Evolutionary conservation across 1,284 basidiomycete genomes (phyloP).

Genomic region (Puccinia polysora): DNA sequence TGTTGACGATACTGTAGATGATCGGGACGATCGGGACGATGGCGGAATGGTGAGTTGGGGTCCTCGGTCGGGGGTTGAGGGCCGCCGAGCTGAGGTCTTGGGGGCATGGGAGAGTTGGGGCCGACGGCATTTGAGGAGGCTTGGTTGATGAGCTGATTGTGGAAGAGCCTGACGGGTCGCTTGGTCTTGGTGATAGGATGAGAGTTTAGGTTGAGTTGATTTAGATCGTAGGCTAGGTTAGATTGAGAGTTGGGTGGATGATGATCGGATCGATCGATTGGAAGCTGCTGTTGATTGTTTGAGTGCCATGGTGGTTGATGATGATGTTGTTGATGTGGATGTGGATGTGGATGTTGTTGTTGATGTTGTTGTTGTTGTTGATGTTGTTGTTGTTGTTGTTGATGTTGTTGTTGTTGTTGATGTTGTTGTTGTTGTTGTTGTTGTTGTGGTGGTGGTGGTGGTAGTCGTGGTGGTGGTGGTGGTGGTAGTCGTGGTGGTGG

Average conservation of each 20-base stretch:
- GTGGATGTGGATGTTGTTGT: not conserved
- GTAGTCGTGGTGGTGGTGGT: no score
- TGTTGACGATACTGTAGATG: constrained; percentile 35
- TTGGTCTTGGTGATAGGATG: constrained; percentile 47
- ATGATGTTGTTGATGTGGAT: constrained; percentile 17
- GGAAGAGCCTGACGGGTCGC: constrained; percentile 52
- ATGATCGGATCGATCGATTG: not conserved
- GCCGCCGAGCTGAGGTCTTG: constrained; percentile 1
- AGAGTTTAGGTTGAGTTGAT: not conserved
- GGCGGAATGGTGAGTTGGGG: constrained; percentile 6
- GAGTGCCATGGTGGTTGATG: not conserved
- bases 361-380: constrained; percentile 24
- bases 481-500: no score
- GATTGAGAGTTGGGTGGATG: not conserved
- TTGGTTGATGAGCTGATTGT: constrained; percentile 43
- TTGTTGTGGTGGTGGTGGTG: no score
- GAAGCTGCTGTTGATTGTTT: not conserved
- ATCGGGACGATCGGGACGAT: constrained; percentile 25
- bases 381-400: constrained; percentile 10
- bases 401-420: not conserved
- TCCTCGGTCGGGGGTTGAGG: not conserved
- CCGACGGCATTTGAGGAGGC: constrained; percentile 4
- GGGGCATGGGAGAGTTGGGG: constrained; percentile 42
- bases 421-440: no score
- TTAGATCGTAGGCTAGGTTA: not conserved